These are phyloP conservation scores for Pseudofabraea citricarpa DNA, from an alignment of 2,329 filamentous ascomycete genomes.

Conservation along the genomic window DNA sequence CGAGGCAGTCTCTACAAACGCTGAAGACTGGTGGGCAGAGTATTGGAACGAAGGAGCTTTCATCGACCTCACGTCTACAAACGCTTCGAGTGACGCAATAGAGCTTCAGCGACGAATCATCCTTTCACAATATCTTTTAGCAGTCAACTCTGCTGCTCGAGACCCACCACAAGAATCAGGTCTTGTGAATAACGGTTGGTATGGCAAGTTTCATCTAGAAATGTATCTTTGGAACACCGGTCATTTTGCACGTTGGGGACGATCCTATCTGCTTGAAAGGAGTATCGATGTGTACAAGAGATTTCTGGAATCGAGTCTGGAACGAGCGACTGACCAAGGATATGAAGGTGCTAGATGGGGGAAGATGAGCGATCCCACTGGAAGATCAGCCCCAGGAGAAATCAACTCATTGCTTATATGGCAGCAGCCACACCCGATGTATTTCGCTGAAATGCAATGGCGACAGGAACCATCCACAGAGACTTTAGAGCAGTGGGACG, in stretches of 20 bases:
- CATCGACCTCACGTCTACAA: conserved; percentile 33
- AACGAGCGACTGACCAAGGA: conserved; percentile 28
- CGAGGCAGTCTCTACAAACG: conserved; percentile 4
- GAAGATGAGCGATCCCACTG: conserved; percentile 54
- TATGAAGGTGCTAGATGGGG: conserved; percentile 38
- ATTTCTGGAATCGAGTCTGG: conserved; percentile 26
- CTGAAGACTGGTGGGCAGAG: conserved; percentile 14
- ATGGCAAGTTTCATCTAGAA: conserved; percentile 40
- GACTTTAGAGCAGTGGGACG: conserved; percentile 48
- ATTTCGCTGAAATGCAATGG: conserved; percentile 54
- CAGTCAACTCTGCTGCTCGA: conserved; percentile 36
- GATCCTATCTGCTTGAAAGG: conserved; percentile 30
- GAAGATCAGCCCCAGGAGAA: conserved; percentile 51
- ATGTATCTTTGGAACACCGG: conserved; percentile 38
- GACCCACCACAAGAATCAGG: conserved; percentile 38
- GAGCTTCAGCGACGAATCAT: conserved; percentile 40
- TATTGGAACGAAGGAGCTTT: conserved; percentile 36
- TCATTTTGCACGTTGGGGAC: conserved; percentile 36
- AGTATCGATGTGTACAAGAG: conserved; percentile 32
- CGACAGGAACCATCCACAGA: conserved; percentile 36
- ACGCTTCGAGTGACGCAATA: conserved; percentile 29
- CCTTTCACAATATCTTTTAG: conserved; percentile 38
- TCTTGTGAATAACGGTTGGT: conserved; percentile 42
- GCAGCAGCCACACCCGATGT: conserved; percentile 59
- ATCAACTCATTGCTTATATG: conserved; percentile 58